Evolutionary conservation across 352 stramenopile species (phyloP), one percentile per base, ranked within the genome.

Genomic region (Phytophthora tentaculata): DNA sequence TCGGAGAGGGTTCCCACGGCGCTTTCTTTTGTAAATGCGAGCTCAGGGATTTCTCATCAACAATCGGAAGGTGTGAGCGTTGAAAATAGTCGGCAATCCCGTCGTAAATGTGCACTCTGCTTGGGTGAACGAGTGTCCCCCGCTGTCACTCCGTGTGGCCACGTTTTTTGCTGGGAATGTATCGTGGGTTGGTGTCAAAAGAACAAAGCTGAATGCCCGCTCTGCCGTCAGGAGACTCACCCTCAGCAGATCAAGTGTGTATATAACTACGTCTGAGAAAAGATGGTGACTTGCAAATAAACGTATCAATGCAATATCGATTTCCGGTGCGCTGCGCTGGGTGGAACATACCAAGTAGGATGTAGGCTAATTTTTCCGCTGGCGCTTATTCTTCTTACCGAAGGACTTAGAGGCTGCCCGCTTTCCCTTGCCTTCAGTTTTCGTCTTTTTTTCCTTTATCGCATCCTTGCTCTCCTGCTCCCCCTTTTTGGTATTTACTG

Each of bases 121-220:
- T 82, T 97, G 17, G 84, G 84, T 7, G 80, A 91, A 47, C 87
- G 90, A 55, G 77, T 82, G 61, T 78, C 86, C 16, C 84, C 89
- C 10, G 81, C 89, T 13, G 86, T 84, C 12, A 97, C 91, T 17
- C 91, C 90, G 0, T 97, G 91, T 48, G 91, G 91, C 24, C 91
- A 97, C 64, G 78, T 97, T 26, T 97, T 97, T 77, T 97, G 91
- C 70, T 97, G 91, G 91, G 88, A 96, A 23, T 97, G 91, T 57
- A 96, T 97, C 62, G 86, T 97, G n/a, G 88, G 89, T 13, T 97
- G 91, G 91, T 97, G 91, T 64, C 88, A 97, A 57, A 97, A 95
- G 64, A 94, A 96, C 77, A 95, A 96, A 57, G 80, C 89, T 37
- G 90, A 97, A 67, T 97, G 91, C 61, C 91, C 91, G 44, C 80